These are phyloP conservation scores for Acrasis kona DNA, from an alignment of 78 protist species.

Conservation along the genomic window DNA sequence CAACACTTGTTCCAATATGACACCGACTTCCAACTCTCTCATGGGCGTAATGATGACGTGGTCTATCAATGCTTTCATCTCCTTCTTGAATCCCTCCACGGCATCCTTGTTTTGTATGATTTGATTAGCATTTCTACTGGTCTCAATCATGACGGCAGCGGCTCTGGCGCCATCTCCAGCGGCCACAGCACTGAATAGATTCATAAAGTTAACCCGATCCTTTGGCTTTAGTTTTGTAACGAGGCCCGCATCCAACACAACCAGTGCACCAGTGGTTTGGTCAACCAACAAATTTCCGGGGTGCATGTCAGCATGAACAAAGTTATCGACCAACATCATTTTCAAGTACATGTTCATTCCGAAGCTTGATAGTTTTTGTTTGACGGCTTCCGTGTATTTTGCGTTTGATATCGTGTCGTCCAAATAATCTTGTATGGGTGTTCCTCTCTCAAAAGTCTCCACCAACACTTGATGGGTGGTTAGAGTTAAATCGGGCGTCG, in stretches of 20 bases:
- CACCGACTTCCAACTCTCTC: conserved; percentile 18
- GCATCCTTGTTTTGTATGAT: not conserved
- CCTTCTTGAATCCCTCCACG: not conserved
- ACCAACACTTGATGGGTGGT: conserved; percentile 11
- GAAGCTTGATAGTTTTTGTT: not conserved
- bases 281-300: conserved; percentile 34
- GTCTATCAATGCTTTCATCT: conserved; percentile 1
- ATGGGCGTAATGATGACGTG: not conserved
- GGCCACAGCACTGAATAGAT: conserved; percentile 24
- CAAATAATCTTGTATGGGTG: not conserved
- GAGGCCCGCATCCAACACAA: conserved; percentile 30
- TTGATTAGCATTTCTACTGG: not conserved
- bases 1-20: not conserved
- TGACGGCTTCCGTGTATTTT: not conserved
- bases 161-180: conserved; percentile 16
- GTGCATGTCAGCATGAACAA: conserved; percentile 41
- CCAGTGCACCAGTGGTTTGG: not conserved
- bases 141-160: conserved; percentile 6
- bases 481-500: not conserved
- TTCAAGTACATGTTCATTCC: conserved; percentile 15
- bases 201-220: conserved; percentile 18
- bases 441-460: conserved; percentile 17
- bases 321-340: conserved; percentile 34
- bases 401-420: no score
- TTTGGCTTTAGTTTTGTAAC: not conserved